Percentiles rank a stretch among this genome's conserved stretches.
phyloP scores from a whole-genome alignment of 208 protist genomes.

The Trypanosoma congolense region DNA sequence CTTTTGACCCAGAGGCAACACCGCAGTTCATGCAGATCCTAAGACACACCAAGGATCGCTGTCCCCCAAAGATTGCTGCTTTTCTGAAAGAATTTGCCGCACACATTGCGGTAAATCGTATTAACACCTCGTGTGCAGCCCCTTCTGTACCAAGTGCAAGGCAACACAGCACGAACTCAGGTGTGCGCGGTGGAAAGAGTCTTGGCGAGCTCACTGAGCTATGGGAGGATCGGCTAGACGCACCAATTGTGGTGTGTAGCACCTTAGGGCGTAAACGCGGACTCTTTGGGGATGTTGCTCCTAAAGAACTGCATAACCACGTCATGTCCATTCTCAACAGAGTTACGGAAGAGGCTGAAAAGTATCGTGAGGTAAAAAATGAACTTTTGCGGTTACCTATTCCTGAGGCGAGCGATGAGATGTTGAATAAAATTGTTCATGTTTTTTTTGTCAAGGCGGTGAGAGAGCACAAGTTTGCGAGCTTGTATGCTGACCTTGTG shows the following conservation, averaged over 20 bases:
- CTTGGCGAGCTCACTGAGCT: conserved; percentile 49
- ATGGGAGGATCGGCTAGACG: conserved; percentile 64
- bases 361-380: conserved; percentile 82
- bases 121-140: conserved; percentile 6
- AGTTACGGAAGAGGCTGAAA: conserved; percentile 66
- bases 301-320: conserved; percentile 72
- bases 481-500: conserved; percentile 72
- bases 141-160: conserved; percentile 6
- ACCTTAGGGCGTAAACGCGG: conserved; percentile 44
- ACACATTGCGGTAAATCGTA: background rate
- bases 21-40: conserved; percentile 33
- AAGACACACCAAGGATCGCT: conserved; percentile 25
- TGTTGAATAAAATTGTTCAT: conserved; percentile 64
- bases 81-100: conserved; percentile 19
- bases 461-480: conserved; percentile 65
- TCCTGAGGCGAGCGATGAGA: conserved; percentile 63
- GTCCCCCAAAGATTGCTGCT: conserved; percentile 34
- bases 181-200: too few relatives aligned
- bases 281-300: conserved; percentile 65
- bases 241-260: conserved; percentile 52
- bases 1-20: conserved; percentile 34
- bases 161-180: too few relatives aligned
- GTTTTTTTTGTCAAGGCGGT: conserved; percentile 83
- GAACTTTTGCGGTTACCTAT: conserved; percentile 80
- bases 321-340: conserved; percentile 82